Evolutionary conservation across 495 filamentous ascomycete species (phyloP), one percentile per base, ranked within the genome.

Genomic region (Parathielavia appendiculata): DNA sequence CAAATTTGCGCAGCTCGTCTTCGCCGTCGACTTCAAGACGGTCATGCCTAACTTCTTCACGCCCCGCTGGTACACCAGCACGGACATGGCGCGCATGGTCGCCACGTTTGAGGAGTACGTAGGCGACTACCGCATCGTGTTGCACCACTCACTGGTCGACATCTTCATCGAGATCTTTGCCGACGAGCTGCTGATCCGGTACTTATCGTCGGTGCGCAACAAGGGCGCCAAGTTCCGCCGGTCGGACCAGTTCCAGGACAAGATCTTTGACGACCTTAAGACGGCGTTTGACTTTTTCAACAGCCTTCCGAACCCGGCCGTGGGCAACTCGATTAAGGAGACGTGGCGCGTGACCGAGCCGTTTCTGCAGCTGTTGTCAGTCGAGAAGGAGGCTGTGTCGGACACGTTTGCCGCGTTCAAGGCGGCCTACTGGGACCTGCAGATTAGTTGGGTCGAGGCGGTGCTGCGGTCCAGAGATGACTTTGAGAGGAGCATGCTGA

Each of bases 21-120:
- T 99, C 76, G 72, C 76, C 20, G 82, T 92, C 63, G 93, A 99
- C 78, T 90, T 99, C 74, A 79, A 77, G 59, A 66, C 81, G 17
- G 89, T 91, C 20, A 82, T 95, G 59, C 81, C 86, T 32, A 89
- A 95, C 45, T 89, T 97, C 75, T 99, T 97, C 79, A 97, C 92
- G 0, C 73, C 82, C 20, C 81, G 80, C 57, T 99, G 93, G 93
- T 97, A 97, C 67, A 75, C 78, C 19, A 83, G 85, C 56, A 87
- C 83, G 49, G 84, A 86, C 45, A 89, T 97, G 81, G 88, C 87
- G 60, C 88, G 90, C 46, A 95, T 97, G 76, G 84, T 88, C 23
- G 88, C 85, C 34, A 99, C 93, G 0, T 90, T 97, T 64, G 88
- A 95, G 59, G 92, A 96, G 70, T 99, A 99, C 72, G 82, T 97